Conservation (phyloP, 257 asterid genomes). For the Lycium ferocissimum region DNA sequence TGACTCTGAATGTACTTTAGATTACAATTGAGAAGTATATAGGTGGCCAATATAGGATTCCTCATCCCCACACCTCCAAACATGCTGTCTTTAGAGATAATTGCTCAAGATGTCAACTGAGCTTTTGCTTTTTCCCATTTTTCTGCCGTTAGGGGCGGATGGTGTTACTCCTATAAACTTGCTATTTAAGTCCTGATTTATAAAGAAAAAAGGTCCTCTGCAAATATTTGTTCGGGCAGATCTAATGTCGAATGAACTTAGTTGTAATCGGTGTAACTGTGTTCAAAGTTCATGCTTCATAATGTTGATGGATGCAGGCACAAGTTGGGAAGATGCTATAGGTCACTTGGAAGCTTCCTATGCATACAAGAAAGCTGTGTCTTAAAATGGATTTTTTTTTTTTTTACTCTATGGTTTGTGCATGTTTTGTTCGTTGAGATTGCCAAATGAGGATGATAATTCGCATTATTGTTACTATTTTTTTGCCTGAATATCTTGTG, state of each 20-base stretch:
- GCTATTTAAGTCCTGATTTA: constrained; percentile 12
- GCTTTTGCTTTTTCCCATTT: neutral
- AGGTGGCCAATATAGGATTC: neutral
- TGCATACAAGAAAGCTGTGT: neutral
- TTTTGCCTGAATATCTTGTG: too few relatives aligned
- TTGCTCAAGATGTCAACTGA: neutral
- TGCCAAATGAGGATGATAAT: neutral
- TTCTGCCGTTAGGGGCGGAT: neutral
- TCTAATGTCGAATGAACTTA: neutral
- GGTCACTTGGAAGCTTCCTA: neutral
- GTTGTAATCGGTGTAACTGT: neutral
- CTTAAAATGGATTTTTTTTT: neutral
- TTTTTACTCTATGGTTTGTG: neutral
- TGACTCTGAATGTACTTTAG: constrained; percentile 27
- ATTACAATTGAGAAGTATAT: constrained; percentile 25
- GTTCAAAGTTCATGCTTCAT: neutral
- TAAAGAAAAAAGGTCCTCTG: neutral
- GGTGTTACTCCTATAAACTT: neutral
- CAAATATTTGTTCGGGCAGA: neutral
- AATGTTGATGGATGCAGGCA: neutral
- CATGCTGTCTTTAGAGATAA: neutral
- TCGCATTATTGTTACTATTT: neutral
- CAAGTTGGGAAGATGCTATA: neutral
- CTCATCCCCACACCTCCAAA: constrained; percentile 4
- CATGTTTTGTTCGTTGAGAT: neutral